Base-by-base conservation (phyloP, 129 eudicot species). In the Arctium lappa region DNA sequence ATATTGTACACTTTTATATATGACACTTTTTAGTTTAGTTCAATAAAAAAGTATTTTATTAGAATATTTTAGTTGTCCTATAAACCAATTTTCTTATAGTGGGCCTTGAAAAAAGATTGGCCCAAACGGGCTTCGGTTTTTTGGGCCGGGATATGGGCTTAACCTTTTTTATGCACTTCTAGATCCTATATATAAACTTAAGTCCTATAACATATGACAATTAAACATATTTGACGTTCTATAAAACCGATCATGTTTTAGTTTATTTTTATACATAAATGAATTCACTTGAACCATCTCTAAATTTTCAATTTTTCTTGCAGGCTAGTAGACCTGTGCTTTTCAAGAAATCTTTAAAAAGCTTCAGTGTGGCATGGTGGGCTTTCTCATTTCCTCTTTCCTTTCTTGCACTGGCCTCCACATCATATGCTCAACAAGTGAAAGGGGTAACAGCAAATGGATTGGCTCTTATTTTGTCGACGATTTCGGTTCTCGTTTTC, bases 331-430 rank as follows among this genome's bases (percentile, higher is more conserved):
- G 88, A 62, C 92, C 92, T 12, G 79, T 44, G 68, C 31, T 90
- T 7, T 90, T 90, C 86, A 90, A 88, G 86, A 88, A 88, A 86
- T 88, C 93, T 2, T 44, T 88, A 85, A 90, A 79, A 56, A 81
- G 69, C 68, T 90, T 90, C 69, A 90, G 80, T 63, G 84, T 90
- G 22, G 89, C 93, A 63, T 90, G 93, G 93, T 90, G 93, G 93
- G 93, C 89, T 40, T 90, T 88, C 89, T 90, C 93, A 0, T 90
- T 83, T 48, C 93, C 90, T 1, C 77, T 90, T 8, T 85, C 91
- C 10, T 77, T 86, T 60, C 81, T 90, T 32, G 91, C 93, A 80
- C 4, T 88, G 8, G 85, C 91, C 13, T 88, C 93, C 1, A 77
- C 70, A 34, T 80, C 80, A 18, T 90, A 90, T 11, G 74, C 90